Conservation (phyloP, 768 basidiomycete species). For the Pleurotus tuoliensis region DNA sequence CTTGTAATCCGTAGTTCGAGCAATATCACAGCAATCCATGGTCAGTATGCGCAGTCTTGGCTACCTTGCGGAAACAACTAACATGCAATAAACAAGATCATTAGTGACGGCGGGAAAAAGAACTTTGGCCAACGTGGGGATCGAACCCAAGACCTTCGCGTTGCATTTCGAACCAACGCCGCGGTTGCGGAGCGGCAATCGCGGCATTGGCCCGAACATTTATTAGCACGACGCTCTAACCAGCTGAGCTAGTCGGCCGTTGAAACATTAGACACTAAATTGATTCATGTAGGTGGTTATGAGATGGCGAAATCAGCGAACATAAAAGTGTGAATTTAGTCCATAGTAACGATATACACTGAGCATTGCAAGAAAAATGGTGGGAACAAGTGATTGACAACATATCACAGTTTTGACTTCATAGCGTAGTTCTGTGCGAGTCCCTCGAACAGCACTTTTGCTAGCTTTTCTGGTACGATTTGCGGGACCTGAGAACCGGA, state of each 20-base stretch:
- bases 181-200: neutral
- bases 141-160: slow-evolving; percentile 82
- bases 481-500: slow-evolving; percentile 11
- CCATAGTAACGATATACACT: too few species aligned
- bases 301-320: too few species aligned
- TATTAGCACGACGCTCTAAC: slow-evolving; percentile 91
- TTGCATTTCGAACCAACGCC: slow-evolving; percentile 20
- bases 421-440: slow-evolving; percentile 3
- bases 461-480: slow-evolving; percentile 12
- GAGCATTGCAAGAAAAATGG: too few species aligned
- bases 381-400: too few species aligned
- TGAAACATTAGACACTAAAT: neutral
- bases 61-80: neutral
- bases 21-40: too few species aligned
- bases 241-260: slow-evolving; percentile 88
- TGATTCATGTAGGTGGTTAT: neutral
- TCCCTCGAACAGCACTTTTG: slow-evolving; percentile 4
- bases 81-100: neutral
- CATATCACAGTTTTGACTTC: neutral
- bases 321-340: too few species aligned
- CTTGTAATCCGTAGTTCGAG: slow-evolving; percentile 5
- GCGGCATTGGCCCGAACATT: neutral
- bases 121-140: slow-evolving; percentile 66
- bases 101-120: neutral
- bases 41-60: too few species aligned